A percentile compares a stretch with the other conserved stretches of the same genome.
Conservation (phyloP, 1,284 basidiomycete species). For the Ustilago curta region DNA sequence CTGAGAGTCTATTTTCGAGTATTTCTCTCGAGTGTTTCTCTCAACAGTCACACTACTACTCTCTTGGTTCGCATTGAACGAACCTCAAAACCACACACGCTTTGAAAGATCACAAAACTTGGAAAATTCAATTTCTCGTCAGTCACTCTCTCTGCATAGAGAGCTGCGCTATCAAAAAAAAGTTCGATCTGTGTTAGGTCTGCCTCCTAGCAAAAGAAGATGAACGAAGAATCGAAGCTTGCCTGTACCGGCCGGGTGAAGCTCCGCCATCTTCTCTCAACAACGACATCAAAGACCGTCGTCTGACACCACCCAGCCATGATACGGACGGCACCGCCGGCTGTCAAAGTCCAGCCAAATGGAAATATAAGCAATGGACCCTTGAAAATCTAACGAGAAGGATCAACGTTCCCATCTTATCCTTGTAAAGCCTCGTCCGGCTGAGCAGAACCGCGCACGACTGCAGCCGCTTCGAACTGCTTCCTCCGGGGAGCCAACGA, state of each 20-base stretch:
- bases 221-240: conserved; percentile 7
- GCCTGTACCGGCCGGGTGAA: conserved; percentile 14
- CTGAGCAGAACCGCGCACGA: no score
- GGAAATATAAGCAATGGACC: conserved; percentile 1
- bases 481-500: not conserved
- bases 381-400: not conserved
- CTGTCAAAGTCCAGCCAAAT: not conserved
- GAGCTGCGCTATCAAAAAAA: not conserved
- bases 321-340: conserved; percentile 2
- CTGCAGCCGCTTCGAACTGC: no score
- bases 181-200: conserved; percentile 3
- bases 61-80: not conserved
- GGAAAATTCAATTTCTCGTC: conserved; percentile 10
- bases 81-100: not conserved
- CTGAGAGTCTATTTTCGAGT: not conserved
- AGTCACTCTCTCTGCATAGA: conserved; percentile 1
- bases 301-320: not conserved
- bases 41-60: conserved; percentile 12
- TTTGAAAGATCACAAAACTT: not conserved
- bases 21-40: not conserved
- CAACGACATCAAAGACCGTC: not conserved
- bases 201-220: conserved; percentile 14
- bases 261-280: not conserved
- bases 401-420: no score
- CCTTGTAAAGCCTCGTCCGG: no score